Conservation (phyloP, 1,284 basidiomycete species). For the Malassezia yamatoensis region DNA sequence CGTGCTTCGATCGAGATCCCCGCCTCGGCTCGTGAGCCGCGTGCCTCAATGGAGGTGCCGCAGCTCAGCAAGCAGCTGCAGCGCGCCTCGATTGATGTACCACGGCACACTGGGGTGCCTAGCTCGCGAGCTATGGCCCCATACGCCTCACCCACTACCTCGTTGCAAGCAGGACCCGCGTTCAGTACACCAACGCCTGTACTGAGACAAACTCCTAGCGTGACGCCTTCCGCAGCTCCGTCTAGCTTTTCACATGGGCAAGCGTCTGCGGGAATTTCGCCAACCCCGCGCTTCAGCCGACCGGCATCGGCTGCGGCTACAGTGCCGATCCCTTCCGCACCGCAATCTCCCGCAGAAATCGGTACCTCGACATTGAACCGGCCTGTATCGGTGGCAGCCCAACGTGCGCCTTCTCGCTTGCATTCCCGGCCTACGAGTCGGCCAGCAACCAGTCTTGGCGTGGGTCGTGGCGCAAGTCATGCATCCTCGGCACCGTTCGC, state of each 20-base stretch:
- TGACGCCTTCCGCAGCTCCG: neutral
- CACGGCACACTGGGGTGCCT: neutral
- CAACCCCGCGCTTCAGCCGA: no score
- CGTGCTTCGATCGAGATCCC: neutral
- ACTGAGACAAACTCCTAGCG: neutral
- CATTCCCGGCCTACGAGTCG: neutral
- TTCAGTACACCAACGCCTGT: neutral
- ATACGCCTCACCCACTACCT: no score
- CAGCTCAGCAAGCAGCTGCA: neutral
- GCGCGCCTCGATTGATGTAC: neutral
- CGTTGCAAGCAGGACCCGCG: no score
- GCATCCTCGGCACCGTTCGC: neutral
- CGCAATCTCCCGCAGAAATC: no score
- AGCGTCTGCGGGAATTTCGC: no score
- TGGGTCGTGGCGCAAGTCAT: neutral
- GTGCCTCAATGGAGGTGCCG: neutral
- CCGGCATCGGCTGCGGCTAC: neutral
- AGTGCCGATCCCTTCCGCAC: no score
- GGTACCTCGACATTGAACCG: no score
- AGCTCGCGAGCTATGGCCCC: no score
- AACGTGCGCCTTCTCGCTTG: no score
- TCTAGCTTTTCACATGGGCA: no score
- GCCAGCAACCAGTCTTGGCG: neutral
- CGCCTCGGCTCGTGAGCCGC: neutral
- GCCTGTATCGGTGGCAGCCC: no score